Evolutionary conservation across 768 basidiomycete genomes (phyloP), one percentile per base, ranked within the genome.

Genomic region (Tricholoma hemisulphureum): DNA sequence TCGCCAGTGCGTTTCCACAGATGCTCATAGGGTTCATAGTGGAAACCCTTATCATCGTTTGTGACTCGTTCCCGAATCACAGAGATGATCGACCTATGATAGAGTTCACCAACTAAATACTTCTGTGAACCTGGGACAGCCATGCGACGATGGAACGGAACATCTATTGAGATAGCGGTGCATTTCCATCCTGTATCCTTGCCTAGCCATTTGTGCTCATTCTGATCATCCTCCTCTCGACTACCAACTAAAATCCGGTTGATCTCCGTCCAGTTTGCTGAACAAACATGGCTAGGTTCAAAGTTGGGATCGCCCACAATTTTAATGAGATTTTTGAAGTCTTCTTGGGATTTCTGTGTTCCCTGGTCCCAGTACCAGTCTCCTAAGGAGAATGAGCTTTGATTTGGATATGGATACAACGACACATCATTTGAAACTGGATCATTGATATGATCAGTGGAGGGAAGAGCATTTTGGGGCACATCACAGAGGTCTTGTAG

Each of bases 311-410:
- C 50, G 7, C 21, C 6, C 13, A 57, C n/a, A 3, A 57, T 23
- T 8, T 20, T 16, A 18, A 45, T 35, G 8, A 43, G 41, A 14
- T 26, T 14, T 6, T 51, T 13, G 20, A 57, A 57, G 20, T 24
- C 26, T 6, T 14, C 4, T 23, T 50, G 21, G 5, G 56, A 57
- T 45, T 51, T 57, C 48, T 57, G 56, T 8, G 16, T 14, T n/a
- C 50, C 21, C 3, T 41, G 23, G 28, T 51, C 43, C 56, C 56
- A 57, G 24, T 16, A 43, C 56, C 56, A 57, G 20, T 57, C 56
- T 21, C 56, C 56, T 20, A 57, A 50, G 13, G 32, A 8, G 14
- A 51, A 57, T 3, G 56, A 57, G 23, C 21, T 52, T 41, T 18
- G 9, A 20, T 57, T 57, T 7, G 50, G 56, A 32, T 57, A 57